Conservation (phyloP, 2,329 filamentous ascomycete species). For the Sclerotinia trifoliorum region DNA sequence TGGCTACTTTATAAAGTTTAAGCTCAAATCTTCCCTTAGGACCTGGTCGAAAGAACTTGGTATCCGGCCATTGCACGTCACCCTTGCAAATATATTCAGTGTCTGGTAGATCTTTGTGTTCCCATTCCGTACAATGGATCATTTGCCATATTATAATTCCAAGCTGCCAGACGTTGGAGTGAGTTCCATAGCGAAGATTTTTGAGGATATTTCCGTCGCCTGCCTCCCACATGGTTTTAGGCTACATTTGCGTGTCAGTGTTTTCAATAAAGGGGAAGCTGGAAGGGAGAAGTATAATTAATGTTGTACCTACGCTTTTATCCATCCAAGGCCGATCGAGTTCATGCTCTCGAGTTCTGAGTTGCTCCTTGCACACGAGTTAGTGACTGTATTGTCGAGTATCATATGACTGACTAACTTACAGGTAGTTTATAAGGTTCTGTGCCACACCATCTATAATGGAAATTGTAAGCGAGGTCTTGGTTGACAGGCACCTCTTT, state of each 20-base stretch:
- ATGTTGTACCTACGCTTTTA: neutral
- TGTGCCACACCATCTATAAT: neutral
- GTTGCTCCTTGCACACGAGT: slow-evolving; percentile 6
- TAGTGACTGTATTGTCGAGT: neutral
- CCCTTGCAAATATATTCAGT: rapidly evolving
- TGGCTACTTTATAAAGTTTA: neutral
- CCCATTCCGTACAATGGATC: slow-evolving; percentile 4
- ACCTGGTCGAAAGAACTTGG: rapidly evolving
- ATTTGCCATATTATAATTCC: slow-evolving; percentile 5
- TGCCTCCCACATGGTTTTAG: neutral
- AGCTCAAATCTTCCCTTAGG: neutral
- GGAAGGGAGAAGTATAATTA: no score
- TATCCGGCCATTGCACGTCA: neutral
- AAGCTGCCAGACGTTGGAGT: slow-evolving; percentile 12
- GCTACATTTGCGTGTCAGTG: neutral
- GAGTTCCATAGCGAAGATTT: slow-evolving; percentile 8
- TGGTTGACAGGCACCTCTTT: neutral
- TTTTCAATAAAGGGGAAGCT: neutral
- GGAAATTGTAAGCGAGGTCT: neutral
- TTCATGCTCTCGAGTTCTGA: neutral
- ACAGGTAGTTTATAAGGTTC: neutral
- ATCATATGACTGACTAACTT: neutral
- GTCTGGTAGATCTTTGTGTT: neutral
- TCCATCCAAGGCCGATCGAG: slow-evolving; percentile 16
- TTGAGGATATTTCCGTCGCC: slow-evolving; percentile 13